These are phyloP conservation scores for Pseudognaphalium luteoalbum DNA, from an alignment of 129 eudicot species.

Conservation along the genomic window DNA sequence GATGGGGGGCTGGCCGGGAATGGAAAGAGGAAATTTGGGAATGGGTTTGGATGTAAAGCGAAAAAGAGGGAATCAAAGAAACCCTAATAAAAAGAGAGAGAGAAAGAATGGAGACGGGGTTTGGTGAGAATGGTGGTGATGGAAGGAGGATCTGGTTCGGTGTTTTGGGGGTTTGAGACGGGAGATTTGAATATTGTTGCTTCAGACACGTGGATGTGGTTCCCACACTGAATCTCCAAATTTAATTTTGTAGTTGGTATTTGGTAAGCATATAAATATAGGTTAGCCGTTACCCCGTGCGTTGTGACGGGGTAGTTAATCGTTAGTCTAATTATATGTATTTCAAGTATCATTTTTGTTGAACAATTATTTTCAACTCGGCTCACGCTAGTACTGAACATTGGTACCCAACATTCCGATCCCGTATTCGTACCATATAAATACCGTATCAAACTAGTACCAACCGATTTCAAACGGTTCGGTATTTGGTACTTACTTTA, in stretches of 20 bases:
- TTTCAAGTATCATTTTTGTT: no score
- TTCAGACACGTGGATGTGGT: constrained; percentile 5
- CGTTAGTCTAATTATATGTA: no score
- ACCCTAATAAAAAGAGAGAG: not conserved
- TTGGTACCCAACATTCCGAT: no score
- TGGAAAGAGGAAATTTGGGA: not conserved
- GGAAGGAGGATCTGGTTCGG: constrained; percentile 13
- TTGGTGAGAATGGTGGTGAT: constrained; percentile 21
- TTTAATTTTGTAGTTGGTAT: not conserved
- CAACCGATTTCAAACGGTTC: no score
- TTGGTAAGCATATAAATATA: no score
- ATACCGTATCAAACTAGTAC: no score
- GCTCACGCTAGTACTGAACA: no score
- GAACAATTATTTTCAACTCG: no score
- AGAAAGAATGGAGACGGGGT: not conserved
- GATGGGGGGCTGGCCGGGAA: constrained; percentile 19
- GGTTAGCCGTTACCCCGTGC: no score
- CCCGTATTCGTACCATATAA: no score
- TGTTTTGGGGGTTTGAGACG: not conserved
- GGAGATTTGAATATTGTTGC: constrained; percentile 16
- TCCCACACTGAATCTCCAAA: not conserved
- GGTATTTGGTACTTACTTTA: no score
- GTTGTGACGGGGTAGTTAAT: no score
- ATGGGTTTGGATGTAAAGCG: not conserved
- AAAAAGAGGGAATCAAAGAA: not conserved